These are phyloP conservation scores for Syncephalastrum racemosum DNA, from an alignment of 371 early-diverging fungal genomes.

Conservation along the genomic window DNA sequence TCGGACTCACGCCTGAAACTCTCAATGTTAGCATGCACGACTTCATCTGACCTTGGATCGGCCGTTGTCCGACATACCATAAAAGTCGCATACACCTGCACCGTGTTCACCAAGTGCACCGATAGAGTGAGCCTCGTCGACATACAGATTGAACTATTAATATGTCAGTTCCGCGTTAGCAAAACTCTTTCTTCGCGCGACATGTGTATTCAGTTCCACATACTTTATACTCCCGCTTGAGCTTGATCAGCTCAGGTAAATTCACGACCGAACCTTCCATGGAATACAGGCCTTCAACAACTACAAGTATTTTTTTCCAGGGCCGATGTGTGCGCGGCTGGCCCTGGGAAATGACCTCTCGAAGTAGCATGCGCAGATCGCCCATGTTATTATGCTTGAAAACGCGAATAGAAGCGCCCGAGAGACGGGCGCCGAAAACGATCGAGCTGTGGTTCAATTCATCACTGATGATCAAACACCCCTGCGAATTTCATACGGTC, in stretches of 20 bases:
- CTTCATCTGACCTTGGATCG: background rate
- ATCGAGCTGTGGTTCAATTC: conserved; percentile 98
- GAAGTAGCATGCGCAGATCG: conserved; percentile 86
- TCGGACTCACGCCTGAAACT: conserved; percentile 66
- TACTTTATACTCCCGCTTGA: conserved; percentile 95
- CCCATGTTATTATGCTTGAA: conserved; percentile 94
- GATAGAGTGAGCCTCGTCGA: conserved; percentile 99
- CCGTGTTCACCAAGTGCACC: conserved; percentile 96
- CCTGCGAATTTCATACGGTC: conserved; percentile 23
- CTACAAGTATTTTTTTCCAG: conserved; percentile 98
- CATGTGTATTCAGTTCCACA: background rate
- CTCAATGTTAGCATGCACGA: conserved; percentile 17
- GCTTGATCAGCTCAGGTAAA: conserved; percentile 86
- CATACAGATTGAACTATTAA: conserved; percentile 90
- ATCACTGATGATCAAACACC: conserved; percentile 95
- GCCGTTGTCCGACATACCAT: conserved; percentile 28
- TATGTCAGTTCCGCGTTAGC: background rate
- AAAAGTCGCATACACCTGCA: conserved; percentile 98
- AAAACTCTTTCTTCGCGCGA: background rate
- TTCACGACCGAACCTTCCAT: conserved; percentile 98
- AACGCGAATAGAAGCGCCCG: conserved; percentile 93
- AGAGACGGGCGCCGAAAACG: conserved; percentile 94
- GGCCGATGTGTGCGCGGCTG: conserved; percentile 98
- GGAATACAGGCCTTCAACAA: conserved; percentile 98
- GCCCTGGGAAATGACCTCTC: conserved; percentile 96